These are phyloP conservation scores for Eucalyptus brandiana DNA, from an alignment of 345 rosid species.

Conservation along the genomic window DNA sequence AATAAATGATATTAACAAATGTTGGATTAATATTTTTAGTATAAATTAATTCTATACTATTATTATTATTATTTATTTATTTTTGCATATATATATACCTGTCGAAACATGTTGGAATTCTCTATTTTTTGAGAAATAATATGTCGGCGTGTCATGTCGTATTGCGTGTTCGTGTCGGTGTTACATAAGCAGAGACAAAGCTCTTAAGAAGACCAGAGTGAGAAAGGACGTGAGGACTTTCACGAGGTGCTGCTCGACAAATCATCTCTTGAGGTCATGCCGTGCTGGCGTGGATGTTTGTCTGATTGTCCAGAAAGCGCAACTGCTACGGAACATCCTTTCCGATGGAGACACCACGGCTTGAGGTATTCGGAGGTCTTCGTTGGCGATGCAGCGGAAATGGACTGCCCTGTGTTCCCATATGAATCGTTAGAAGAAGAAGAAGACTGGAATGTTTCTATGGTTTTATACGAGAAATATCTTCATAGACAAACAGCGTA, in stretches of 20 bases:
- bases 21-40: no score
- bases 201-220: background rate
- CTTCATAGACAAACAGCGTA: background rate
- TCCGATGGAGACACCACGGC: background rate
- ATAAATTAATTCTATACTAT: no score
- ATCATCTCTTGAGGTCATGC: background rate
- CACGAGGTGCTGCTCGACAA: background rate
- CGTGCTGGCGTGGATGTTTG: background rate
- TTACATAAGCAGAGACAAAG: background rate
- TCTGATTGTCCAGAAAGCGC: background rate
- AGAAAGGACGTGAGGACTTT: background rate
- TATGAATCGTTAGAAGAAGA: background rate
- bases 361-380: background rate
- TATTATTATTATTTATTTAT: no score
- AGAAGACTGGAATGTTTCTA: background rate
- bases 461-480: background rate
- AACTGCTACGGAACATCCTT: background rate
- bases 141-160: rapidly evolving
- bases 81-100: no score
- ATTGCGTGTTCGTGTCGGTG: no score
- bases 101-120: no score
- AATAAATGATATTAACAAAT: no score
- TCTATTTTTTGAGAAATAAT: no score
- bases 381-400: background rate
- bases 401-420: background rate